Base-by-base conservation (phyloP, 495 filamentous ascomycete genomes). In the Clohesyomyces aquaticus region DNA sequence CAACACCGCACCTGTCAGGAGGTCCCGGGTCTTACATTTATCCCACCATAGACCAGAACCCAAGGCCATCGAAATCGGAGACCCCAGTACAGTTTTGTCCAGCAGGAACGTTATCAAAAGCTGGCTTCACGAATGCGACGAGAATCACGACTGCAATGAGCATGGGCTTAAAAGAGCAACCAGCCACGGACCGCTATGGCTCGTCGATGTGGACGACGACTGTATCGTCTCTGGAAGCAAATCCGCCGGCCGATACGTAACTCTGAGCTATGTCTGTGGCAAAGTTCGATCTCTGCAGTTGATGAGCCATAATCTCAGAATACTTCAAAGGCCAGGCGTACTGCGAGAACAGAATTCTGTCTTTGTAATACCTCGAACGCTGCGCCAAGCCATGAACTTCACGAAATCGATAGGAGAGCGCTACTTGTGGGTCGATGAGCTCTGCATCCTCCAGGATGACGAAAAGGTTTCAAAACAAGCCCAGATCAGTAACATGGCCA, bases 391-490 rank as follows among this genome's bases (percentile, higher is more conserved):
- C 32, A 38, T 38, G 32, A 38, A 38, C 32, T 38, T 47, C 43
- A n/a, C 21, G 19, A 47, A 18, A 47, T 47, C n/a, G n/a, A 47
- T 47, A 18, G 43, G 43, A 47, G 43, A n/a, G 19, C 43, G 43
- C 4, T 47, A 47, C 43, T n/a, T 47, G 8, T 47, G 43, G 43
- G 43, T 47, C 8, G 43, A 47, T 47, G 4, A 23, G 16, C n/a
- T 63, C 6, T 63, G 51, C 51, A 60, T 60, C 6, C 6, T 52
- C 6, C 57, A 60, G 21, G 57, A 60, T 21, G 45, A 60, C 21
- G 21, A 28, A 2, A 32, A 4, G 11, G 9, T n/a, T n/a, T n/a
- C 8, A 2, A 60, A 51, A 29, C 14, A 27, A 2, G 14, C 11
- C 2, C 11, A 51, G 57, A 22, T 60, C 18, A 28, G 29, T 4